phyloP scores from a whole-genome alignment of 2,329 filamentous ascomycete species.

The Drechslerella dactyloides region DNA sequence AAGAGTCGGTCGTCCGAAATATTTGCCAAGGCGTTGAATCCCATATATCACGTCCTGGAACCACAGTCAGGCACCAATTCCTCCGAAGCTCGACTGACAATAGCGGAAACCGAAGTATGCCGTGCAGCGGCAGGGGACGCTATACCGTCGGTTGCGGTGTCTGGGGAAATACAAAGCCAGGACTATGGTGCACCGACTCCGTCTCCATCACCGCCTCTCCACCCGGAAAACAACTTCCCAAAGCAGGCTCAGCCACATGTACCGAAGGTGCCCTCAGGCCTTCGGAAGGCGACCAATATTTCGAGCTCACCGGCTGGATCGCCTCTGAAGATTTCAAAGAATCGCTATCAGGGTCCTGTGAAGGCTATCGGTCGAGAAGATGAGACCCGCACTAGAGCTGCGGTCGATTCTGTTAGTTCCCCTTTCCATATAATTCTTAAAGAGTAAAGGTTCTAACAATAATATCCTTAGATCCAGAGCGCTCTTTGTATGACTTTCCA shows the following conservation, averaged over 20 bases:
- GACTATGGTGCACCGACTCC: slow-evolving; percentile 35
- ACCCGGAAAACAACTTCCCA: slow-evolving; percentile 9
- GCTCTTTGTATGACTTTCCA: slow-evolving; percentile 15
- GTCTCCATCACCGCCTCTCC: slow-evolving; percentile 36
- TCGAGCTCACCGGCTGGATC: slow-evolving; percentile 38
- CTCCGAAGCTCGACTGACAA: not conserved
- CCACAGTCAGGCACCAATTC: not conserved
- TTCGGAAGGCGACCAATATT: slow-evolving; percentile 29
- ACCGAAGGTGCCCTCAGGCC: slow-evolving; percentile 35
- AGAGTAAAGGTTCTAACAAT: not conserved
- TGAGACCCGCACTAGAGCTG: slow-evolving; percentile 9
- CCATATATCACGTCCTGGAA: not conserved
- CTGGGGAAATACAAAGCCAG: not conserved
- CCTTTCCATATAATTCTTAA: not conserved
- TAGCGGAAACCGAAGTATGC: not conserved
- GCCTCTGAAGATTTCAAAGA: slow-evolving; percentile 10
- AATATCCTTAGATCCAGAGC: slow-evolving; percentile 14
- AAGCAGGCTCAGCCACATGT: slow-evolving; percentile 26
- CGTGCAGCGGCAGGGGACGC: not conserved
- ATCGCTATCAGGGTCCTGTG: not conserved
- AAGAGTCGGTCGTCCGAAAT: slow-evolving; percentile 38
- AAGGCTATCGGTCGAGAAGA: not conserved
- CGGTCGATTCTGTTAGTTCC: slow-evolving; percentile 27
- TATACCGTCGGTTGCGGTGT: not conserved
- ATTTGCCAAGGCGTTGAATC: slow-evolving; percentile 25